These are phyloP conservation scores for Begonia fuchsioides DNA, from an alignment of 306 rosid genomes.

Conservation along the genomic window DNA sequence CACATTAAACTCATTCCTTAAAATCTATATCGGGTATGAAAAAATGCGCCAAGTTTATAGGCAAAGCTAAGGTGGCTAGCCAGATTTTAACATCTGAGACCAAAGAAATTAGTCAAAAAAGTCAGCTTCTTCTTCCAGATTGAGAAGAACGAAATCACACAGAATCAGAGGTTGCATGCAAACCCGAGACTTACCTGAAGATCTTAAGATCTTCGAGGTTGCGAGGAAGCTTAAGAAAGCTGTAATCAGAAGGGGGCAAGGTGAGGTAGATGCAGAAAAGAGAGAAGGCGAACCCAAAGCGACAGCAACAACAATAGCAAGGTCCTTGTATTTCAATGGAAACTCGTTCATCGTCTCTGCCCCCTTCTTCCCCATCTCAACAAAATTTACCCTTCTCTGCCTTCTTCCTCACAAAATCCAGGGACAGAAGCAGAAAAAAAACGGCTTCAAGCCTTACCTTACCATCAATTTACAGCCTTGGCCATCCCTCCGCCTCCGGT, in stretches of 20 bases:
- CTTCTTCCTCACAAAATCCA: constrained; percentile 12
- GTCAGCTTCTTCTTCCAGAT: no score
- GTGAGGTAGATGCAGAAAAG: constrained; percentile 59
- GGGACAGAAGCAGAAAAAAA: background rate
- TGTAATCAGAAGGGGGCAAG: constrained; percentile 88
- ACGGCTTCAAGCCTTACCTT: background rate
- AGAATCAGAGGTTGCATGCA: background rate
- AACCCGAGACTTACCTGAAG: constrained; percentile 31
- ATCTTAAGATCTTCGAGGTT: constrained; percentile 74
- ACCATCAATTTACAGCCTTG: no score
- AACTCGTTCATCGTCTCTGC: constrained; percentile 17
- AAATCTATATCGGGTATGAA: background rate
- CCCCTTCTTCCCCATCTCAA: constrained; percentile 17
- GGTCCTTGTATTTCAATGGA: constrained; percentile 55
- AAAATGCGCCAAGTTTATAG: background rate
- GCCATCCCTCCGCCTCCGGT: constrained; percentile 1
- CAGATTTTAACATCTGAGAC: background rate
- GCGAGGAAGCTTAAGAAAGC: constrained; percentile 92
- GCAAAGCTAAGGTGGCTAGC: background rate
- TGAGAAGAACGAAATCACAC: no score
- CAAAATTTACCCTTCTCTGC: background rate
- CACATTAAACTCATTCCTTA: background rate
- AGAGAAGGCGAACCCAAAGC: constrained; percentile 31
- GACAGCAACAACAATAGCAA: constrained; percentile 45
- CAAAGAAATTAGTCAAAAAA: no score